Evolutionary conservation across 2,329 filamentous ascomycete species (phyloP).

Genomic region (Arthrobotrys musiformis): DNA sequence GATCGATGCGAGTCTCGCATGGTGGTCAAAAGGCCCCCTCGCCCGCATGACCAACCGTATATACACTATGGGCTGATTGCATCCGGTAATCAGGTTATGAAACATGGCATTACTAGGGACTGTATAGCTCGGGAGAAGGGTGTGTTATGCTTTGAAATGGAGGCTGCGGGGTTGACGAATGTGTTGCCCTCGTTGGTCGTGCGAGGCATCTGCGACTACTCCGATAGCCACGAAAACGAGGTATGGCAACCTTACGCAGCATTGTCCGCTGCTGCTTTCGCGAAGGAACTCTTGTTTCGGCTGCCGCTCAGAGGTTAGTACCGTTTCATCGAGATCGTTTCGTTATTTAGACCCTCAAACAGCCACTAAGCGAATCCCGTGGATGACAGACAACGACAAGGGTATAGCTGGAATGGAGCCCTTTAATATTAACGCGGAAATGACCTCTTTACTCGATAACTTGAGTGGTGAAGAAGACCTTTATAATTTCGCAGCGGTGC

Average conservation of each 20-base stretch:
- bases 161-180: slow-evolving; percentile 54
- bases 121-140: neutral
- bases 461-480: slow-evolving; percentile 17
- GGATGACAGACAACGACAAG: no score
- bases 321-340: no score
- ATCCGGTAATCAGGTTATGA: slow-evolving; percentile 6
- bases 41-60: neutral
- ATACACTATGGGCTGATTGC: neutral
- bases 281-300: neutral
- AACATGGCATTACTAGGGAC: neutral
- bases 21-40: neutral
- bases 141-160: slow-evolving; percentile 36
- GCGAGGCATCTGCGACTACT: slow-evolving; percentile 19
- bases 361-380: no score
- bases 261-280: slow-evolving; percentile 1
- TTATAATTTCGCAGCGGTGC: neutral
- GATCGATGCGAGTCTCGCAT: neutral
- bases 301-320: neutral
- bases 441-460: neutral
- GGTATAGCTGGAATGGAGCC: slow-evolving; percentile 9
- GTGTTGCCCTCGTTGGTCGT: neutral
- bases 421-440: slow-evolving; percentile 21
- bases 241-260: slow-evolving; percentile 22
- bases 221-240: slow-evolving; percentile 26
- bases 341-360: no score